Evolutionary conservation across 495 filamentous ascomycete species (phyloP), one percentile per base, ranked within the genome.

Genomic region (Penicillium verhagenii): DNA sequence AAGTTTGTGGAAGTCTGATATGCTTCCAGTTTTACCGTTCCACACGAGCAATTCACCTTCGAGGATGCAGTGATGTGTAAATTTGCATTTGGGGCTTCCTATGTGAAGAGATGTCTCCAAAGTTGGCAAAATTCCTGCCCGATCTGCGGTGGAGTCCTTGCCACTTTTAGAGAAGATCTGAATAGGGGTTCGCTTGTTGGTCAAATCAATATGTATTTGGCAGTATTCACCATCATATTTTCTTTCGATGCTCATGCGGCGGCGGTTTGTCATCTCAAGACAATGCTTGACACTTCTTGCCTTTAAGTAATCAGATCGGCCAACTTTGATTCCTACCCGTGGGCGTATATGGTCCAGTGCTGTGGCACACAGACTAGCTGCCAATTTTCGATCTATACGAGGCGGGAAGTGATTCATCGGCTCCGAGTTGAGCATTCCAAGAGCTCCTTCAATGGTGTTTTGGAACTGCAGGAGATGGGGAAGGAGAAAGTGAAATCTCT

Each of bases 171-270:
- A 94, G 63, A 95, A 95, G 24, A 96, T 90, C 42, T 86, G 85
- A 8, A 96, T 84, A 31, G 72, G 77, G 26, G 78, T 75, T 3
- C 77, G 50, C 0, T 63, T 61, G 40, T 80, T 84, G 3, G 74
- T 72, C 16, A 90, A 72, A 54, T 95, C 84, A 19, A 96, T 80
- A 54, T 96, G 91, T 23, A 96, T 85, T 61, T 95, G 89, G 59
- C 89, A 92, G 53, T 93, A 94, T 65, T 94, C 90, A 3, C 91
- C 91, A 59, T 96, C 91, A 49, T 94, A 85, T 65, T 95, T 96
- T 33, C 84, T 75, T 59, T 96, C 91, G 37, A 90, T 77, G 58
- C 84, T 86, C 79, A 94, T 87, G 20, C 73, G 70, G 3, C 75
- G 73, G 19, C 79, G 70, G 4, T 73, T 74, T 4, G 76, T 67